Evolutionary conservation across 2,329 filamentous ascomycete genomes (phyloP).

Genomic region (Alternaria brassicicola): DNA sequence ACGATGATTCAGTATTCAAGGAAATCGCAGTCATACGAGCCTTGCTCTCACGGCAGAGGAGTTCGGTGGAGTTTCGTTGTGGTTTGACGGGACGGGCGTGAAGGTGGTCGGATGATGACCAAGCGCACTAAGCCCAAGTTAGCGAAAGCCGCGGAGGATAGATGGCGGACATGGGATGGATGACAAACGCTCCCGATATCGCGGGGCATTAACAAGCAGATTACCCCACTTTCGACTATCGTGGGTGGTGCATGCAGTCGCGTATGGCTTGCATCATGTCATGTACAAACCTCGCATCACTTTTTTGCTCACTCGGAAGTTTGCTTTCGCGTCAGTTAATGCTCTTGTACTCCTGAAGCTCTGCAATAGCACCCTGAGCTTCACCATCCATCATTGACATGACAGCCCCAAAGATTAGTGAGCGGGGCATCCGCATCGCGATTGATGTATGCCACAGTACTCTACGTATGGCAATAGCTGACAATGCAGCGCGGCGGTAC

Average conservation of each 20-base stretch:
- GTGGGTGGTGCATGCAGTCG: neutral
- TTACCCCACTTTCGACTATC: conserved; percentile 12
- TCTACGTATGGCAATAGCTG: neutral
- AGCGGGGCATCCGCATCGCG: conserved; percentile 73
- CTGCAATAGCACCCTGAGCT: neutral
- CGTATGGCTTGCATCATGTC: neutral
- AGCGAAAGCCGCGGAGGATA: conserved; percentile 1
- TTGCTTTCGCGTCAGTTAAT: neutral
- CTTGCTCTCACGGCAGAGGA: neutral
- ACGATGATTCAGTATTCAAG: neutral
- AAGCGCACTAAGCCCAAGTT: neutral
- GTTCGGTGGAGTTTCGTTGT: neutral
- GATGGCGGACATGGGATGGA: neutral
- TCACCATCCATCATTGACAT: conserved; percentile 17
- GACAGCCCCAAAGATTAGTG: conserved; percentile 32
- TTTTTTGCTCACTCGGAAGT: neutral
- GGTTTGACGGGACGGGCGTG: neutral
- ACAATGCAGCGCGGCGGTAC: conserved; percentile 73
- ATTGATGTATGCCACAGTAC: conserved; percentile 56
- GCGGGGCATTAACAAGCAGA: conserved; percentile 13
- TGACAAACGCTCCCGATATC: conserved; percentile 10
- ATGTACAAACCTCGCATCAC: neutral
- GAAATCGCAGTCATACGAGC: neutral
- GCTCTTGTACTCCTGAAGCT: neutral
- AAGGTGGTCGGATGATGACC: neutral